phyloP scores from a whole-genome alignment of 2,329 filamentous ascomycete species.

The Chrysoporthe puriensis region DNA sequence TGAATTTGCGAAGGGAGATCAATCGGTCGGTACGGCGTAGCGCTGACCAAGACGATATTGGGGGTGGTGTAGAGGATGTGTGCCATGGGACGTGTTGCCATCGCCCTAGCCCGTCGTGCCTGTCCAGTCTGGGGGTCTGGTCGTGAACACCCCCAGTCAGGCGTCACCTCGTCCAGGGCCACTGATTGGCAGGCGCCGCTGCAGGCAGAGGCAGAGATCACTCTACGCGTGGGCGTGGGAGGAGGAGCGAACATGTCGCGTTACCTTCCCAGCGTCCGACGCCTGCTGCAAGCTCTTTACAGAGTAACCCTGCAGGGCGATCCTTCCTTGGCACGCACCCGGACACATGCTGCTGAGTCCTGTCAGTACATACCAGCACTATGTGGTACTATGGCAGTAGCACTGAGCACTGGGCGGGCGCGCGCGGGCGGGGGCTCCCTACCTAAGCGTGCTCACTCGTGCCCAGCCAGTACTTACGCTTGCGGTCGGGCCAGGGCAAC shows the following conservation, averaged over 20 bases:
- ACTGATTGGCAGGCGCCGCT: not conserved
- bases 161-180: not conserved
- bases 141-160: not conserved
- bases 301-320: not conserved
- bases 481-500: not conserved
- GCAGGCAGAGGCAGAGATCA: not conserved
- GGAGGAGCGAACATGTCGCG: not conserved
- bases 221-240: constrained; percentile 6
- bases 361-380: too few relatives aligned
- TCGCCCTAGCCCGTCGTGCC: not conserved
- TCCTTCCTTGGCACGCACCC: too few relatives aligned
- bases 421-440: not conserved
- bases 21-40: constrained; percentile 1
- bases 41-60: not conserved
- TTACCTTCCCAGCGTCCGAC: not conserved
- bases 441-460: not conserved
- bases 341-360: too few relatives aligned
- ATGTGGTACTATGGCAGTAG: too few relatives aligned
- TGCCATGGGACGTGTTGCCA: not conserved
- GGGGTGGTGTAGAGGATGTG: not conserved
- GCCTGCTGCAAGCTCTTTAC: constrained; percentile 2
- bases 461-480: not conserved
- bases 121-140: not conserved
- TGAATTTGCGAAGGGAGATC: constrained; percentile 1
- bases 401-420: too few relatives aligned